phyloP scores from a whole-genome alignment of 352 stramenopile species.

The Globisporangium iwayamae region DNA sequence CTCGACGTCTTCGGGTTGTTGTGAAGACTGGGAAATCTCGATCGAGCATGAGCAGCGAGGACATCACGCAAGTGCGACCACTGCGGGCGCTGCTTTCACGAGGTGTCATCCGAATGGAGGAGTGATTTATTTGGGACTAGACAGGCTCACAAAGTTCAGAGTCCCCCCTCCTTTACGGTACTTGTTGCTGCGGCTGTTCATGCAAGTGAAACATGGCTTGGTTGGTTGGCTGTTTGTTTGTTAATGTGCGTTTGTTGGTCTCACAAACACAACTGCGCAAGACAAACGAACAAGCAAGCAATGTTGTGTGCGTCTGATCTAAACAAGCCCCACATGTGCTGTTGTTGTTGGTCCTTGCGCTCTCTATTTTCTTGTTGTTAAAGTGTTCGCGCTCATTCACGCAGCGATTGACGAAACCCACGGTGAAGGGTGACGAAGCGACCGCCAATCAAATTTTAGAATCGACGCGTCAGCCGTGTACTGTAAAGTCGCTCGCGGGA shows the following conservation, averaged over 20 bases:
- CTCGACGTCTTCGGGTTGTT: too few relatives aligned
- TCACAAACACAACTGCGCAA: not conserved
- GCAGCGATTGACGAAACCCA: slow-evolving; percentile 3
- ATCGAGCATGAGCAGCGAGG: not conserved
- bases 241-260: not conserved
- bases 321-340: not conserved
- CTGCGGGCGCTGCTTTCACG: not conserved
- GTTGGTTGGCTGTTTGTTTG: not conserved
- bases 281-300: not conserved
- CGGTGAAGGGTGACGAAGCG: slow-evolving; percentile 6
- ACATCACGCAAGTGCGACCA: not conserved
- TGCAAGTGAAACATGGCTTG: not conserved
- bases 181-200: not conserved
- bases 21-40: not conserved
- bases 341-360: not conserved
- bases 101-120: not conserved
- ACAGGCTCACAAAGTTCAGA: slow-evolving; percentile 1
- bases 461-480: not conserved
- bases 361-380: not conserved
- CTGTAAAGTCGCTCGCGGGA: not conserved
- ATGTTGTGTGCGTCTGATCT: too few relatives aligned
- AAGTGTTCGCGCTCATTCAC: not conserved
- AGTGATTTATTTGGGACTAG: too few relatives aligned
- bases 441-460: slow-evolving; percentile 1
- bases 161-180: not conserved